Conservation (phyloP, 2,329 filamentous ascomycete genomes). For the Colletotrichum sp. region DNA sequence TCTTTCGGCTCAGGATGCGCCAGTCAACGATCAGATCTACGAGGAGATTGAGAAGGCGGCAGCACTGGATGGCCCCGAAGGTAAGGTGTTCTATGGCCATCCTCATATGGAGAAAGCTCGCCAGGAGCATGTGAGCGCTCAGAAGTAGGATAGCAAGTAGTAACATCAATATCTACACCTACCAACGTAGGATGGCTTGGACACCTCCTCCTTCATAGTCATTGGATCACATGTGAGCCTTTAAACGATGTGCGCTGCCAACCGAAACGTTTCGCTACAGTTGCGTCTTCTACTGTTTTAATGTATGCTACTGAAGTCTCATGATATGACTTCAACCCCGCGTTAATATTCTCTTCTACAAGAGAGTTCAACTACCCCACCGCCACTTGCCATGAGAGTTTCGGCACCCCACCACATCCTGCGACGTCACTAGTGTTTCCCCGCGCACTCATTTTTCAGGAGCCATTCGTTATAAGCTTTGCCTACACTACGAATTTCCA, state of each 20-base stretch:
- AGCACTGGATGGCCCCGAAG: background rate
- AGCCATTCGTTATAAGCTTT: background rate
- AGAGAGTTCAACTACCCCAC: background rate
- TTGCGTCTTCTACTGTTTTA: too few relatives aligned
- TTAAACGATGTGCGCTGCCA: rapidly evolving
- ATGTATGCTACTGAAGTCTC: too few relatives aligned
- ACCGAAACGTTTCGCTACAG: too few relatives aligned
- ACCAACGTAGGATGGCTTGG: rapidly evolving
- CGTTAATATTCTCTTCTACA: background rate
- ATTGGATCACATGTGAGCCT: background rate
- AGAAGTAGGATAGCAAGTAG: background rate
- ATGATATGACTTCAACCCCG: background rate
- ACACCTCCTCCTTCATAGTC: too few relatives aligned
- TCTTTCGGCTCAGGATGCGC: background rate
- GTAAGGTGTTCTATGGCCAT: background rate
- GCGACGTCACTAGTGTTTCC: too few relatives aligned
- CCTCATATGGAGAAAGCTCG: background rate
- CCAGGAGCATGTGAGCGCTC: background rate
- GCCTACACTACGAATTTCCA: background rate
- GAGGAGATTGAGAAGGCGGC: background rate
- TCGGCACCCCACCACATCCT: background rate
- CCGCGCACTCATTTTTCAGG: background rate
- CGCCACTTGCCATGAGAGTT: background rate
- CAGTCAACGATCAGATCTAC: background rate
- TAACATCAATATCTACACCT: background rate